Evolutionary conservation across 2,329 filamentous ascomycete genomes (phyloP).

Genomic region (Alternaria metachromatica): DNA sequence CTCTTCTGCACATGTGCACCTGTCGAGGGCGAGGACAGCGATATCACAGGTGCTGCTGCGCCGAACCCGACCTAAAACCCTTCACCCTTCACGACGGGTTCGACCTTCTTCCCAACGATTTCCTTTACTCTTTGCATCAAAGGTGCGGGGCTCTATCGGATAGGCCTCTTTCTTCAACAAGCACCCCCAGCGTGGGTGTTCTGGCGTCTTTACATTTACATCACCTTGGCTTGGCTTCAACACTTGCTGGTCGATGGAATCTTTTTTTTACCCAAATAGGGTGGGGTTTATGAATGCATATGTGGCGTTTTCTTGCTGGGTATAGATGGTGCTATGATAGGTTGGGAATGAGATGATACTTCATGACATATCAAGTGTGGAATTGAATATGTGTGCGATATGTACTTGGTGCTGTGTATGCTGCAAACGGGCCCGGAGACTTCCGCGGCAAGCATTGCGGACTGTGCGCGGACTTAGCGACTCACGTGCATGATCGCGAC

Average conservation of each 20-base stretch:
- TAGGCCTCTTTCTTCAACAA: background rate
- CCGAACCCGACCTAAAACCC: slow-evolving; percentile 36
- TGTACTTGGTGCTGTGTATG: too few relatives aligned
- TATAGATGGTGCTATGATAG: background rate
- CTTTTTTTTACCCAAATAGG: background rate
- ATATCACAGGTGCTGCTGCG: slow-evolving; percentile 45
- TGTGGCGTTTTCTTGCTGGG: background rate
- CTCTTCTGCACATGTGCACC: slow-evolving; percentile 94
- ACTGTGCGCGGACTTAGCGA: background rate
- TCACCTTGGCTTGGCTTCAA: background rate
- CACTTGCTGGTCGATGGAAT: background rate
- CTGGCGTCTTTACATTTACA: background rate
- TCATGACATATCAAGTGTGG: too few relatives aligned
- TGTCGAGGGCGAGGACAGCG: slow-evolving; percentile 61
- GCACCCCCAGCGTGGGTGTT: background rate
- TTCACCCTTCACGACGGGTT: background rate
- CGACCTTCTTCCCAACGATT: too few relatives aligned
- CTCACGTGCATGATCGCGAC: background rate
- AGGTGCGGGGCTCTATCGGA: background rate
- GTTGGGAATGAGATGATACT: background rate
- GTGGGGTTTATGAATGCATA: background rate
- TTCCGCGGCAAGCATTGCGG: background rate
- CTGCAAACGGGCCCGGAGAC: background rate
- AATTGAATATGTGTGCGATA: too few relatives aligned
- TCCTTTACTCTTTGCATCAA: background rate